Evolutionary conservation across 768 basidiomycete species (phyloP).

Genomic region (Suillus cothurnatus): DNA sequence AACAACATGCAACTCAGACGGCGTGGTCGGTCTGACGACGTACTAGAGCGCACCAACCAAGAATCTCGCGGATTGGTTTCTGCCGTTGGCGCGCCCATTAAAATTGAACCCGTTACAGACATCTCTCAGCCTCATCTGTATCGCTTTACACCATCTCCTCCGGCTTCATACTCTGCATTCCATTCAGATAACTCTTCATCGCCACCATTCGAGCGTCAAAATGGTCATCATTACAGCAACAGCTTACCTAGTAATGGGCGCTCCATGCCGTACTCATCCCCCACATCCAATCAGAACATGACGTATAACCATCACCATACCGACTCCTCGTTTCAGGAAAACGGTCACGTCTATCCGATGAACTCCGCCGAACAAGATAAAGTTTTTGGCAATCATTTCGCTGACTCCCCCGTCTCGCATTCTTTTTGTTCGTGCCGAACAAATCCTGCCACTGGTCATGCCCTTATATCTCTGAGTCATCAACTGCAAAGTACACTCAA

Average conservation of each 20-base stretch:
- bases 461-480: conserved; percentile 62
- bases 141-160: conserved; percentile 69
- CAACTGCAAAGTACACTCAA: conserved; percentile 60
- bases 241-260: conserved; percentile 31
- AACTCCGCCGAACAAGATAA: conserved; percentile 37
- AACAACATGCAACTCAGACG: conserved; percentile 51
- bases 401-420: conserved; percentile 36
- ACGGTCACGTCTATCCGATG: conserved; percentile 39
- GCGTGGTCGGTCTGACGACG: conserved; percentile 39
- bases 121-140: conserved; percentile 55
- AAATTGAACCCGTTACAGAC: conserved; percentile 62
- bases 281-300: conserved; percentile 36
- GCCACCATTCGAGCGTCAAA: conserved; percentile 37
- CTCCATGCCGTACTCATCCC: conserved; percentile 36
- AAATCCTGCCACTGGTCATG: conserved; percentile 57
- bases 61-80: conserved; percentile 44
- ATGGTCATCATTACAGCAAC: conserved; percentile 34
- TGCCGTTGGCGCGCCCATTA: conserved; percentile 61
- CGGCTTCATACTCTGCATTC: conserved; percentile 55
- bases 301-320: conserved; percentile 36
- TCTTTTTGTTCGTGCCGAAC: conserved; percentile 64
- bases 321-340: conserved; percentile 36
- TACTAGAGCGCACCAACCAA: conserved; percentile 34
- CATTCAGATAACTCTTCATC: conserved; percentile 45
- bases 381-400: conserved; percentile 34